Base-by-base conservation (phyloP, 257 asterid genomes). In the Solanum chiquidenum region DNA sequence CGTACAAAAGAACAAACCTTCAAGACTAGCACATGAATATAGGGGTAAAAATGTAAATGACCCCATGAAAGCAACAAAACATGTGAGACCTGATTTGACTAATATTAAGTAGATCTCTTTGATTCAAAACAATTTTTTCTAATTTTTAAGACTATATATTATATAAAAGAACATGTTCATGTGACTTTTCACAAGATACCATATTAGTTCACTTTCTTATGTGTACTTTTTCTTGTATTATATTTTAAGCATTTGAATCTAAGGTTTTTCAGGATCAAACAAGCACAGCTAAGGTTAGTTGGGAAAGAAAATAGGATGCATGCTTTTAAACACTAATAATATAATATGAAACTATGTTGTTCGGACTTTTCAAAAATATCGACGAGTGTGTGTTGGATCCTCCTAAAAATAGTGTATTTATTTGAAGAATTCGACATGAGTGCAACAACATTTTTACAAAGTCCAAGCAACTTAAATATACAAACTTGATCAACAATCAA, bases 51-150 rank as follows among this genome's bases (percentile, higher is more conserved):
- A n/a, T 62, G 71, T 62, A n/a, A 62, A 62, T n/a, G 14, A 62
- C 71, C 1, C 8, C 42, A 69, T 84, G 83, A 75, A 71, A 83
- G 37, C 29, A 84, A 87, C 69, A 72, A n/a, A 87, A 80, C 91
- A 90, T 88, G 91, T 90, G 91, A 88, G 85, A 62, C 80, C 74
- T 85, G 76, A 90, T 85, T 87, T 89, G 89, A 87, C 89, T 83
- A 86, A 85, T 86, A 42, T 9, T 80, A 29, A 16, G 68, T 66
- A 62, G 86, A 74, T 89, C 86, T 69, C 72, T 29, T 75, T 40
- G 80, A 64, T 46, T 62, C 82, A 80, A 83, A 66, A 46, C 37
- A 83, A 86, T 83, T 72, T 90, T 72, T 90, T 73, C 69, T 66
- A 21, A 85, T 29, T 37, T 35, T 20, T 55, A 86, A 82, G 86